These are phyloP conservation scores for Furcasterigmium sp. DNA, from an alignment of 2,329 filamentous ascomycete genomes.

Conservation along the genomic window DNA sequence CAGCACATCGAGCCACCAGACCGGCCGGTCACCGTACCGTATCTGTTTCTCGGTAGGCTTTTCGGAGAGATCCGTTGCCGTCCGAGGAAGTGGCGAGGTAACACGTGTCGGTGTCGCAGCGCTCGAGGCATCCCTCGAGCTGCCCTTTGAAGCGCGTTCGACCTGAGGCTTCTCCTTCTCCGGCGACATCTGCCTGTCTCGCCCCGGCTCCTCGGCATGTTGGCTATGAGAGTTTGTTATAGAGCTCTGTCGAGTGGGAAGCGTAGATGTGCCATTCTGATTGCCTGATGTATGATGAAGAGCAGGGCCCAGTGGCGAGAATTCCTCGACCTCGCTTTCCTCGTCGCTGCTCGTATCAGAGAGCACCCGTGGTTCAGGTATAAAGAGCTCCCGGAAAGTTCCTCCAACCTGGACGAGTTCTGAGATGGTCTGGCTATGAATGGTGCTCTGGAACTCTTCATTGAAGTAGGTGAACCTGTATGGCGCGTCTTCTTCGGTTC, in stretches of 20 bases:
- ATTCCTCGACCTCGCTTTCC: constrained; percentile 3
- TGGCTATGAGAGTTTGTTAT: constrained; percentile 18
- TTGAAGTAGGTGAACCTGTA: constrained; percentile 99
- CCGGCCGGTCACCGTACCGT: constrained; percentile 74
- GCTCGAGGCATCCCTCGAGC: constrained; percentile 31
- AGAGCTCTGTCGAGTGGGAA: constrained; percentile 42
- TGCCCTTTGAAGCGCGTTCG: constrained; percentile 21
- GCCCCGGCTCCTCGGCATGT: constrained; percentile 15
- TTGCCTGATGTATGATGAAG: constrained; percentile 17
- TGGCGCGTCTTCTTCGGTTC: constrained; percentile 81
- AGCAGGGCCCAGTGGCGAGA: constrained; percentile 2
- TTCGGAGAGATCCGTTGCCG: constrained; percentile 17
- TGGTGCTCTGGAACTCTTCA: constrained; percentile 91
- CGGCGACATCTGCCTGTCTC: background rate
- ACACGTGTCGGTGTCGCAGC: constrained; percentile 40
- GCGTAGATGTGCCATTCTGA: constrained; percentile 36
- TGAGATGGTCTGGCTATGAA: constrained; percentile 92
- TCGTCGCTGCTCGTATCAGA: constrained; percentile 61
- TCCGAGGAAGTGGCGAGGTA: constrained; percentile 27
- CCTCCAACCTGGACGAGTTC: constrained; percentile 83
- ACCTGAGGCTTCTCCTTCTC: background rate
- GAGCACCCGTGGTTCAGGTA: constrained; percentile 75
- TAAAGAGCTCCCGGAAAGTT: constrained; percentile 82
- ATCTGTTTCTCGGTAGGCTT: constrained; percentile 38
- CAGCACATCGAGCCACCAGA: constrained; percentile 94